Conservation (phyloP, 2,329 filamentous ascomycete species). For the Pestalotiopsis sp. region DNA sequence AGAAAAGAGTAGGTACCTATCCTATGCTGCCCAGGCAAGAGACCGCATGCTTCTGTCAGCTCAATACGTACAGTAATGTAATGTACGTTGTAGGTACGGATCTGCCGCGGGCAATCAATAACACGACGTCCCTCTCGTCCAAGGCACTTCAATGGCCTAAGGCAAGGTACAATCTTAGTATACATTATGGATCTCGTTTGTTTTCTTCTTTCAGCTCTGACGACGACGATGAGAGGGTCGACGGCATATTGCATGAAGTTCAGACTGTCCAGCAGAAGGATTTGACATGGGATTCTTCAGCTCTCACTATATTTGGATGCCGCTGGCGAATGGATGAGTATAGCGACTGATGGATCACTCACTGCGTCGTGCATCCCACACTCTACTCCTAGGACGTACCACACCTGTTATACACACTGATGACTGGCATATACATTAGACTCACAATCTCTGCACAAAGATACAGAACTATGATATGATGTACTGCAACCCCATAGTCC, state of each 20-base stretch:
- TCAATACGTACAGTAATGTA: not conserved
- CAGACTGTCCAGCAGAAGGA: not conserved
- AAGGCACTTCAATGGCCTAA: not conserved
- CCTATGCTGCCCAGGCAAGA: not conserved
- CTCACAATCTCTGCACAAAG: not conserved
- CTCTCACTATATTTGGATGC: not conserved
- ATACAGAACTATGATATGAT: not conserved
- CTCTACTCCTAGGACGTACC: not conserved
- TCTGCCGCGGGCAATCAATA: not conserved
- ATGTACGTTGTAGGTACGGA: too few species aligned
- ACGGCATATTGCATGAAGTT: not conserved
- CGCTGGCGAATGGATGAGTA: not conserved
- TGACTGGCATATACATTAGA: not conserved
- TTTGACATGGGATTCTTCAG: not conserved
- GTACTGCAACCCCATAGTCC: not conserved
- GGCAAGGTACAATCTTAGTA: not conserved
- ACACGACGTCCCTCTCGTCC: not conserved
- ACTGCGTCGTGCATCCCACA: not conserved
- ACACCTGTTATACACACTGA: not conserved
- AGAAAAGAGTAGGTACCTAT: not conserved
- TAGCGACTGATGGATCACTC: not conserved
- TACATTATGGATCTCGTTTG: not conserved
- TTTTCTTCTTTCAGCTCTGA: not conserved
- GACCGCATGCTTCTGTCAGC: not conserved
- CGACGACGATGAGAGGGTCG: not conserved